Conservation (phyloP, 345 rosid genomes). For the Garcia nutans region DNA sequence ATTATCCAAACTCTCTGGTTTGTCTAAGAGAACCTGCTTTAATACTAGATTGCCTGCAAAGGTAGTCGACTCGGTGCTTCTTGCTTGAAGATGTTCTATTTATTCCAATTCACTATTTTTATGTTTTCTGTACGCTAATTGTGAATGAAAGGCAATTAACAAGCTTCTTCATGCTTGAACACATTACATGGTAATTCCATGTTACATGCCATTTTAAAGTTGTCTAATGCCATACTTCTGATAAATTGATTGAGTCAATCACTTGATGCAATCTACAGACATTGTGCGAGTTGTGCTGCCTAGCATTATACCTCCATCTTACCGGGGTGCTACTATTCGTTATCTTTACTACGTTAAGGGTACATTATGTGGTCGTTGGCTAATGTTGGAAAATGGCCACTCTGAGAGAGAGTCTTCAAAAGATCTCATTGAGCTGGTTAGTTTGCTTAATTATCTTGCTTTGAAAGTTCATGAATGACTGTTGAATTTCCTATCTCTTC, state of each 20-base stretch:
- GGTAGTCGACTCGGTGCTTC: too few relatives aligned
- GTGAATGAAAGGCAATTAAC: background rate
- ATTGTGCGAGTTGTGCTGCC: constrained; percentile 72
- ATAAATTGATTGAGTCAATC: constrained; percentile 1
- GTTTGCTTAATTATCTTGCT: constrained; percentile 33
- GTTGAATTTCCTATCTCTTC: background rate
- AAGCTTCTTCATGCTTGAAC: constrained; percentile 3
- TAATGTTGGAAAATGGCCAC: constrained; percentile 64
- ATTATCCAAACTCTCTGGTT: background rate
- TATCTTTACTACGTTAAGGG: constrained; percentile 74
- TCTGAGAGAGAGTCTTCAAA: constrained; percentile 38
- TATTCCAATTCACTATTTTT: background rate
- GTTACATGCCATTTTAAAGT: background rate
- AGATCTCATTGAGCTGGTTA: constrained; percentile 64
- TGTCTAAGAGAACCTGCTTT: background rate
- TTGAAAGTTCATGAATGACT: constrained; percentile 9
- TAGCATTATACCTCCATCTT: constrained; percentile 76
- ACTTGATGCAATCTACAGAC: constrained; percentile 45
- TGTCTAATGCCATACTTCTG: background rate
- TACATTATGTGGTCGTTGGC: constrained; percentile 58
- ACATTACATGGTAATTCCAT: background rate
- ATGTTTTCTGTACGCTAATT: background rate
- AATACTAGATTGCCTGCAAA: too few relatives aligned
- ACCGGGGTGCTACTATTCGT: constrained; percentile 81
- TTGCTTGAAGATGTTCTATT: too few relatives aligned